These are phyloP conservation scores for Blepharisma stoltei DNA, from an alignment of 73 alveolate species.

Conservation along the genomic window DNA sequence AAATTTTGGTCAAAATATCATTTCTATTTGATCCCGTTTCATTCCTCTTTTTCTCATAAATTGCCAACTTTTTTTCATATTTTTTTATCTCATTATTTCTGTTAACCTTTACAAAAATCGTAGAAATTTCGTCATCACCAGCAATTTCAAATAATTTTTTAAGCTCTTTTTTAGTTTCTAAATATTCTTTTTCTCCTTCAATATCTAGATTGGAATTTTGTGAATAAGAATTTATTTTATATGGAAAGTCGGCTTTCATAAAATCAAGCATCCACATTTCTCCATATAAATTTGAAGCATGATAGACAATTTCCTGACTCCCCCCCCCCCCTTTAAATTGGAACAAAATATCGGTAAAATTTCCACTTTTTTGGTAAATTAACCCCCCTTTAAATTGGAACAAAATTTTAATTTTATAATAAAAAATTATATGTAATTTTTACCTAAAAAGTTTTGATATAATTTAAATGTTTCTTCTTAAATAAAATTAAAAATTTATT, in stretches of 20 bases:
- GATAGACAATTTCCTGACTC: too few species aligned
- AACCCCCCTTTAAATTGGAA: too few species aligned
- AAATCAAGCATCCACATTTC: constrained; percentile 13
- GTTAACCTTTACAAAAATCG: neutral
- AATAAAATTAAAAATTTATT: too few species aligned
- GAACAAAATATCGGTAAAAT: too few species aligned
- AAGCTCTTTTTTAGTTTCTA: neutral
- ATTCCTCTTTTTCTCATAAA: neutral
- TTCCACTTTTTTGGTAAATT: too few species aligned
- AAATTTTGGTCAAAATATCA: neutral
- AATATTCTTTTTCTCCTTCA: neutral
- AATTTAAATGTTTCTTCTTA: too few species aligned
- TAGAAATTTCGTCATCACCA: neutral
- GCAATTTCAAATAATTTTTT: constrained; percentile 3
- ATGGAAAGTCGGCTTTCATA: neutral
- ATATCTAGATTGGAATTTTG: neutral
- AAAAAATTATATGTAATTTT: too few species aligned
- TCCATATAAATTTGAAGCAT: neutral
- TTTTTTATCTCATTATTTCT: neutral
- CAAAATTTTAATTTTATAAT: too few species aligned
- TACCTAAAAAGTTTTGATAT: too few species aligned
- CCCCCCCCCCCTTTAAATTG: too few species aligned
- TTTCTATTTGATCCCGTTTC: neutral
- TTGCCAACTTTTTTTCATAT: neutral
- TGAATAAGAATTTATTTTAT: neutral